Evolutionary conservation across 495 filamentous ascomycete genomes (phyloP).

Genomic region (Daldinia grandis): DNA sequence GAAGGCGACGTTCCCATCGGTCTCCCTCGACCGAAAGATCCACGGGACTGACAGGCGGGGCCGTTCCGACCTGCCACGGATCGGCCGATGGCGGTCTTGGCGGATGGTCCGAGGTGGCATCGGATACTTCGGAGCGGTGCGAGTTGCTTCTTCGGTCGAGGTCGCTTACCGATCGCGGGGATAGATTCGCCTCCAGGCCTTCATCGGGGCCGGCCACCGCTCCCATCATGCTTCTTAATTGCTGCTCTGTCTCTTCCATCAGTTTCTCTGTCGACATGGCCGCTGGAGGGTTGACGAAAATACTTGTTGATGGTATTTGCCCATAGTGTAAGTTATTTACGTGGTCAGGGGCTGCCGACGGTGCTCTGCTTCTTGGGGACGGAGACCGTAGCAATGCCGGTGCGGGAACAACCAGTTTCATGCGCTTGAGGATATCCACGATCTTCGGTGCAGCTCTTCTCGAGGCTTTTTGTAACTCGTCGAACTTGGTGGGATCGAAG

Average conservation of each 20-base stretch:
- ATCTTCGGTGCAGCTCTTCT: conserved; percentile 50
- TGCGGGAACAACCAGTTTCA: conserved; percentile 50
- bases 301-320: conserved; percentile 40
- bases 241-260: conserved; percentile 40
- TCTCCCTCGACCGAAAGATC: conserved; percentile 42
- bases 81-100: conserved; percentile 43
- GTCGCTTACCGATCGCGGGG: conserved; percentile 30
- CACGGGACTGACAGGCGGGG: conserved; percentile 38
- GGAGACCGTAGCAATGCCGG: conserved; percentile 32
- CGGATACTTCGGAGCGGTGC: conserved; percentile 39
- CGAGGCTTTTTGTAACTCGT: conserved; percentile 49
- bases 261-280: conserved; percentile 33
- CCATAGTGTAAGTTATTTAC: conserved; percentile 25
- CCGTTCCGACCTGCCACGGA: conserved; percentile 43
- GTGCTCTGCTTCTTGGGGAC: conserved; percentile 26
- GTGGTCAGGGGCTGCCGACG: conserved; percentile 25
- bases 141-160: conserved; percentile 40
- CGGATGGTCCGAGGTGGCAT: conserved; percentile 42
- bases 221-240: conserved; percentile 39
- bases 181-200: conserved; percentile 34
- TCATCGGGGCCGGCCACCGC: conserved; percentile 42
- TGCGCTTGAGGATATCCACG: conserved; percentile 50
- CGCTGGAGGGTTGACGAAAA: conserved; percentile 35
- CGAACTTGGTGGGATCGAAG: conserved; percentile 51
- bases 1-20: conserved; percentile 36